A percentile compares a stretch with the other conserved stretches of the same genome.
Evolutionary conservation across 1,139 yeast species (phyloP).

Genomic region (Protomyces arabidopsidicola): DNA sequence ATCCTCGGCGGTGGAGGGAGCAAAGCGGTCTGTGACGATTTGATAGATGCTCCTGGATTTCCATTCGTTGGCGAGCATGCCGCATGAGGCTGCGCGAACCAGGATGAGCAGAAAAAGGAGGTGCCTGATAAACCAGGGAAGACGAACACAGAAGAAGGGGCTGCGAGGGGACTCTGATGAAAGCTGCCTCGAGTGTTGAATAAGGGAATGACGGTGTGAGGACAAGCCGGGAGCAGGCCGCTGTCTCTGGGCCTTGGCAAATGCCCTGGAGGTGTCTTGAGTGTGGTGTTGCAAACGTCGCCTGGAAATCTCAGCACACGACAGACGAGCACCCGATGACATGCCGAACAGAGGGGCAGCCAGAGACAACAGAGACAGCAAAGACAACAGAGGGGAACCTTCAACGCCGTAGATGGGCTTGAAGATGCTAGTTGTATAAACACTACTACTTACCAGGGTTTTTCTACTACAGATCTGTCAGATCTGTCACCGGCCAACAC

Average conservation of each 20-base stretch:
- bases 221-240: too few relatives aligned
- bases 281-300: neutral
- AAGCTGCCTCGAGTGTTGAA: neutral
- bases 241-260: neutral
- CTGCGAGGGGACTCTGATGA: neutral
- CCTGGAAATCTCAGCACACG: neutral
- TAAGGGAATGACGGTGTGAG: neutral
- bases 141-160: neutral
- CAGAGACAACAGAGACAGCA: neutral
- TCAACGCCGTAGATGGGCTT: too few relatives aligned
- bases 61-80: conserved; percentile 30
- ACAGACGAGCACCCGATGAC: neutral
- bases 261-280: neutral
- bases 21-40: conserved; percentile 25
- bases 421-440: too few relatives aligned
- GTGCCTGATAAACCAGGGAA: neutral
- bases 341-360: neutral
- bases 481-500: too few relatives aligned
- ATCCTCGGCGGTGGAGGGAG: conserved; percentile 6
- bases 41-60: conserved; percentile 30
- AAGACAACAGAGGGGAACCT: neutral
- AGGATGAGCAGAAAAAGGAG: neutral
- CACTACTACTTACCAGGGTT: neutral
- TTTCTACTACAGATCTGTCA: neutral
- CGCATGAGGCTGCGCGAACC: conserved; percentile 2